Base-by-base conservation (phyloP, 805 yeast species). In the Lipomyces lipofer region DNA sequence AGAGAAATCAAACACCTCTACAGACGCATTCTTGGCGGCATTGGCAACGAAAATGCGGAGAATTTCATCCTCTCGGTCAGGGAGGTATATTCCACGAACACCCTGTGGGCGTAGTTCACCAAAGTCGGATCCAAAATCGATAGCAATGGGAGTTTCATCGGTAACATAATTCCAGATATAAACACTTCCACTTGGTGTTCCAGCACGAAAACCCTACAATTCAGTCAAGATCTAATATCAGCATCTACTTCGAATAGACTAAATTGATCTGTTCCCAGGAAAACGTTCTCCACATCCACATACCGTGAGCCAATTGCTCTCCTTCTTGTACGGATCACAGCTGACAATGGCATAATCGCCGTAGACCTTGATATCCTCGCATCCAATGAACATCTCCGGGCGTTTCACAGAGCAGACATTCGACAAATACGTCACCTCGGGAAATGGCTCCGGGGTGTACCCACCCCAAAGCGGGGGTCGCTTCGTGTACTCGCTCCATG, bases 41-140 rank as follows among this genome's bases (percentile, higher is more conserved):
- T 58, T 58, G 30, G 62, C 28, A 28, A 58, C 43, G 36, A 58
- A 58, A 13, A 58, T 33, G 1, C 62, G 60, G 35, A 58, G 33
- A 12, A 33, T 29, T 9, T 30, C 43, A 10, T 43, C 10, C 24
- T 30, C 54, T n/a, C n/a, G n/a, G 39, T 56, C 48, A 15, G 45
- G 30, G 12, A 50, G 46, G 7, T 12, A 22, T 3, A 51, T 27
- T 2, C 51, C 56, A 5, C 39, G 42, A 6, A 58, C 54, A 10
- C 62, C 62, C 27, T 56, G 62, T 2, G 62, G 62, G 17, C 62
- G 52, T 35, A 58, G 40, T n/a, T 58, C 59, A n/a, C 54, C 54
- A 17, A 58, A 42, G 35, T 57, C 61, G 22, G 22, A 38, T 22
- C 56, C 56, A 13, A 58, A 39, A 13, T 43, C 53, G 29, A 58